Base-by-base conservation (phyloP, 768 basidiomycete species). In the Glaciozyma antarctica region DNA sequence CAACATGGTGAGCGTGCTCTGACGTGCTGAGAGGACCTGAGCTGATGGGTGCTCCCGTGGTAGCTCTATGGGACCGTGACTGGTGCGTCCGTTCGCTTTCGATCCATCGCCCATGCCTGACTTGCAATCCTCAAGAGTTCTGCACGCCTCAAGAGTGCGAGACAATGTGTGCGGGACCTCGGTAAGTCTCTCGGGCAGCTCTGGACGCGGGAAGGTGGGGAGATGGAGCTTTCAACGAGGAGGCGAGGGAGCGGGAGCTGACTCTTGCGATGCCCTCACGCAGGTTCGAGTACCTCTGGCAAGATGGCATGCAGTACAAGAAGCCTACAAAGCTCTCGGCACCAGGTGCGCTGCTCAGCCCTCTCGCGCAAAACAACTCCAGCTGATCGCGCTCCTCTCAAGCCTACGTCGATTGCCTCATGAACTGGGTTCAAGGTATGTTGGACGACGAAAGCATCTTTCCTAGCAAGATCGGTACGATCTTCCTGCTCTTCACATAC, bases 361-460 rank as follows among this genome's bases (percentile, higher is more conserved):
- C 53, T 24, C 5, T 17, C 54, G 75, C 6, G 75, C 75, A 2
- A 73, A 73, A 48, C 62, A 34, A 32, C 47, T 19, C 0, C 5
- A n/a, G 9, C 30, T 12, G 19, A 10, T 9, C 3, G 7, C 8
- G 0, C n/a, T 0, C 47, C 32, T 32, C 9, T 32, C 32, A 32
- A 67, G 91, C 93, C 66, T 99, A 99, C 75, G 93, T 98, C 49
- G 95, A 99, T 74, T 88, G 89, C 15, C 80, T 99, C 61, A 99
- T 99, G 95, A 95, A 92, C 76, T 99, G 95, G 95, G 86, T 90
- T 8, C 95, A 99, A 76, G 82, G 81, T 60, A 80, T 94, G 61
- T 80, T 99, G 32, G 95, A 99, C 75, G 92, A 98, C 75, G 92
- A 93, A 74, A 81, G 80, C 21, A 78, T 91, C 60, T 99, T 99